A percentile compares a stretch with the other conserved stretches of the same genome.
These are phyloP conservation scores for Rhynchospora tenuis DNA, from an alignment of 176 grass and related monocot genomes.

Conservation along the genomic window DNA sequence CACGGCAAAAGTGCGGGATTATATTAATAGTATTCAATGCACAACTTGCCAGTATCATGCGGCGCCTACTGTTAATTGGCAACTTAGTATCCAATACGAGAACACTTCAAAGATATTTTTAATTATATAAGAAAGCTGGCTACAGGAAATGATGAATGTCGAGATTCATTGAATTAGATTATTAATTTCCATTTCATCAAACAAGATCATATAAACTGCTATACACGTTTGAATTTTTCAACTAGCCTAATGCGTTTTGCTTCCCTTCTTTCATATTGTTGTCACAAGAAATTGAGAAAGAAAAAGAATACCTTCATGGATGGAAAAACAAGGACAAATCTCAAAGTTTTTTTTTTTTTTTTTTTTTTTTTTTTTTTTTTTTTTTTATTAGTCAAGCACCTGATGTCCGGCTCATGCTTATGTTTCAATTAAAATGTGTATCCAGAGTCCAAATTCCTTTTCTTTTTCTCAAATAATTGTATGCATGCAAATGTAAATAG, in stretches of 20 bases:
- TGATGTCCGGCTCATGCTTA: no score
- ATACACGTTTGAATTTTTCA: not conserved
- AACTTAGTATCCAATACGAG: not conserved
- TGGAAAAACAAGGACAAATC: not conserved
- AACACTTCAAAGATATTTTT: not conserved
- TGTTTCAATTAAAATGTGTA: no score
- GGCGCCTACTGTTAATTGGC: not conserved
- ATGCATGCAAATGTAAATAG: not conserved
- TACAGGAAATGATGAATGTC: not conserved
- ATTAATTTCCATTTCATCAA: not conserved
- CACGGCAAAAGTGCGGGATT: no score
- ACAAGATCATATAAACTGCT: no score
- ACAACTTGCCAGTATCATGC: not conserved
- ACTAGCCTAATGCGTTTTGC: not conserved
- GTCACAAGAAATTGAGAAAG: not conserved
- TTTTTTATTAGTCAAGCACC: no score
- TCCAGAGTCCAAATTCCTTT: not conserved
- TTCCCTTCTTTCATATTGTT: not conserved
- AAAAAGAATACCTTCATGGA: not conserved
- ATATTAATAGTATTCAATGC: not conserved
- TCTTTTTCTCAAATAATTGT: not conserved
- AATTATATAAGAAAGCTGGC: not conserved
- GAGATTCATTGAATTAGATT: not conserved
- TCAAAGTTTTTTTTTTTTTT: not conserved
- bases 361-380: no score